Evolutionary conservation across 1,139 yeast species (phyloP), one percentile per base, ranked within the genome.

Genomic region (Kodamaea plutei): DNA sequence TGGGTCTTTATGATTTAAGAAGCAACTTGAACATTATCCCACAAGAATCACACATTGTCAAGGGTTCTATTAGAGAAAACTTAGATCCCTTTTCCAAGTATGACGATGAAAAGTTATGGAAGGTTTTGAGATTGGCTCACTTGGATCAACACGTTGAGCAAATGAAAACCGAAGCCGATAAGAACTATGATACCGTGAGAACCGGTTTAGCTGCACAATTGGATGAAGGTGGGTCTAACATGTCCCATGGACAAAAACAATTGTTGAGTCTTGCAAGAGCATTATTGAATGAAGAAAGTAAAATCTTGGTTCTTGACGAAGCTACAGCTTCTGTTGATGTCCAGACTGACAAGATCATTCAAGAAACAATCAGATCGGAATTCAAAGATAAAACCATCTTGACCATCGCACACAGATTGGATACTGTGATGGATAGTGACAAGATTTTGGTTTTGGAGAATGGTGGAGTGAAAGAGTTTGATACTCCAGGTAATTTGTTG

Each of bases 311-410:
- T 23, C 46, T 61, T 26, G 66, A 60, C 38, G 67, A 61, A 38
- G 66, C 66, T 6, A 60, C 66, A 4, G 64, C 66, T 8, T 56
- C 65, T 3, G 64, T 61, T 15, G 66, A 61, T 43, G 63, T 57
- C 5, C 56, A 58, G 38, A 60, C 66, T 1, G 67, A 60, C 38
- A 54, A 55, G 32, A 44, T 47, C 19, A 56, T 61, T 20, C 65
- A 61, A 36, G 50, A 52, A 13, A 59, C 66, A 1, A 60, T 60
- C 21, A 43, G 63, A 33, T 35, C 44, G 2, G 58, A 58, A 32
- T 61, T 61, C 35, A 51, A 46, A 16, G 57, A 60, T 30, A 57
- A 52, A 34, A 60, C 66, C 9, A 59, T 61, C 25, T 46, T 59
- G 27, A 58, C 64, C 3, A 59, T 61, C 39, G 66, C 66, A 9